Base-by-base conservation (phyloP, 2,329 filamentous ascomycete genomes). In the Nannizziopsis barbatae region DNA sequence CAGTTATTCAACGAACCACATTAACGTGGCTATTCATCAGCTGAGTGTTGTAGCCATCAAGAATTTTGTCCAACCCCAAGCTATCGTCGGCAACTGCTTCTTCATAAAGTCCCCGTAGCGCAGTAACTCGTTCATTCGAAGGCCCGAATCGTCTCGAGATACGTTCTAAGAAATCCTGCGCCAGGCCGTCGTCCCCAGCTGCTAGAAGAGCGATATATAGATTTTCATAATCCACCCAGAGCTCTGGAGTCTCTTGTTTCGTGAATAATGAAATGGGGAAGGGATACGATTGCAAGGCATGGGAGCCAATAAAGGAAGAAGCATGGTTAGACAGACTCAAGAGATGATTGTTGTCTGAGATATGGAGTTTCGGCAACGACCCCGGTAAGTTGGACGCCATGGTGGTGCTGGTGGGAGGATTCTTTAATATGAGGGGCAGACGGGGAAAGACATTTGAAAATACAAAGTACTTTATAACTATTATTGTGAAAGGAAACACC, bases 191-290 rank as follows among this genome's bases (percentile, higher is more conserved):
- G 65, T 96, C 86, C 47, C 86, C 84, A 0, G 86, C 88, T 44
- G 86, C 83, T 33, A 98, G 76, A 60, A 86, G 92, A 27, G 87
- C 80, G 31, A 92, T 71, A 56, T 96, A 72, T 14, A 96, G 75
- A 62, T 94, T 92, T 69, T 96, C 90, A 66, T 92, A 85, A 38
- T 79, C 79, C 12, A 77, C 77, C 88, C 90, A 96, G 61, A 86
- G 75, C 55, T 94, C 87, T 47, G 84, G 74, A 0, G 81, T 81
- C 63, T 95, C 89, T 27, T 66, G 63, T 36, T 69, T 67, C 50
- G 69, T 63, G 56, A 77, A 65, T 45, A 75, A 63, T 6, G 69
- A 75, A 45, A 76, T 66, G 42, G 71, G 75, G 65, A 71, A 77
- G 22, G 67, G 70, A n/a, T 69, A 62, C 40, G 44, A 55, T 46